Evolutionary conservation across 495 filamentous ascomycete species (phyloP), one percentile per base, ranked within the genome.

Genomic region (Terfezia boudieri): DNA sequence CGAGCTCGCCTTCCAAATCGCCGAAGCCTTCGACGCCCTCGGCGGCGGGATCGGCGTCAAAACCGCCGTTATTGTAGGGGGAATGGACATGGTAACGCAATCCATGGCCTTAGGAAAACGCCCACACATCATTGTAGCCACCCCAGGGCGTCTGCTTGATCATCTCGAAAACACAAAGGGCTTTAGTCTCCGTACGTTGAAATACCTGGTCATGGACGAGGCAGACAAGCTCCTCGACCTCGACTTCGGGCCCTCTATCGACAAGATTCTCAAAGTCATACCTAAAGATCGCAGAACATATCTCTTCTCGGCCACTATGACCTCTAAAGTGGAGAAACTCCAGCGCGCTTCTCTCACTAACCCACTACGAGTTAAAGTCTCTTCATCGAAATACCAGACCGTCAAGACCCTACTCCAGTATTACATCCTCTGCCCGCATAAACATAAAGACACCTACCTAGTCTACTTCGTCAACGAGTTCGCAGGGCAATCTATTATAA

Each of bases 91-190:
- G 83, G 80, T 94, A 0, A 73, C 85, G 1, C 90, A 98, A 65
- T 67, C 81, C 1, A 89, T 98, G 56, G 79, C 86, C 0, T 74
- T 98, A 1, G 84, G 81, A 8, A 94, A 93, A 73, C 88, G 86
- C 56, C 89, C 89, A 3, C 89, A 96, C 56, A 78, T 94, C 11
- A 66, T 94, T 37, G 80, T 85, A 16, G 90, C 89, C 0, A 94
- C 90, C 0, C 90, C 90, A 0, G 89, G 90, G 51, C 77, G 90
- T 53, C 69, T 98, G 10, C 71, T 95, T 2, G 90, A 98, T 61
- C 90, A 98, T 65, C 71, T 95, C 9, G 88, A 98, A 66, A 94
- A 94, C 65, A 98, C 90, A 8, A 94, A 93, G 65, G 89, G 90
- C 9, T 98, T 98, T 67, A 84, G 79, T 8, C 69, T 95, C 38